phyloP scores from a whole-genome alignment of 75 land plant species.

The Sequoia sempervirens region DNA sequence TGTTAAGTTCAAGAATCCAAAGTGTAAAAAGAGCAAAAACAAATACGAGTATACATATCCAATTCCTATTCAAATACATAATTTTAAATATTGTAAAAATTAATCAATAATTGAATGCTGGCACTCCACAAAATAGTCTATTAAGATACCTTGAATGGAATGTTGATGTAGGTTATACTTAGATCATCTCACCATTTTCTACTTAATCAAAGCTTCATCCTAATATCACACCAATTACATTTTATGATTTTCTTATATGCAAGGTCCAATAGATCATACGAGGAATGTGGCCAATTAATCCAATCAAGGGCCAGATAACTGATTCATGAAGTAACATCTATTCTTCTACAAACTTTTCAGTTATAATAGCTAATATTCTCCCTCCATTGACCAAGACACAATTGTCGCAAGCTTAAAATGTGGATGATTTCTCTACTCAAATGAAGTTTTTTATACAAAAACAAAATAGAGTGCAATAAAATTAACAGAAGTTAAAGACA shows the following conservation, averaged over 20 bases:
- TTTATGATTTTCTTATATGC: background rate
- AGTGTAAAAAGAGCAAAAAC: background rate
- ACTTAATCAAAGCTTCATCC: background rate
- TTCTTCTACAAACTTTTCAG: background rate
- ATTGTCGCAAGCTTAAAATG: background rate
- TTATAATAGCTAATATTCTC: background rate
- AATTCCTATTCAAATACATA: background rate
- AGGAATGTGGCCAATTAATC: background rate
- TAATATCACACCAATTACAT: background rate
- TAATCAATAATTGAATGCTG: background rate
- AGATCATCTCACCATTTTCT: background rate
- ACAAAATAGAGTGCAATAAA: background rate
- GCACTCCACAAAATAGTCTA: background rate
- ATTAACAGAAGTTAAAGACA: no score
- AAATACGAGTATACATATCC: background rate
- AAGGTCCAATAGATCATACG: background rate
- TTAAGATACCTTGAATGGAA: background rate
- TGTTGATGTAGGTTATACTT: background rate
- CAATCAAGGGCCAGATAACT: background rate
- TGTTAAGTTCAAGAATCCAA: background rate
- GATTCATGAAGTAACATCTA: background rate
- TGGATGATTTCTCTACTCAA: background rate
- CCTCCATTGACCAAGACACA: background rate
- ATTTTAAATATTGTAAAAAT: background rate
- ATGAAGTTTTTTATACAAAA: no score